A percentile compares a stretch with the other conserved stretches of the same genome.
Conservation (phyloP, 2,329 filamentous ascomycete genomes). For the Diatrype stigma region DNA sequence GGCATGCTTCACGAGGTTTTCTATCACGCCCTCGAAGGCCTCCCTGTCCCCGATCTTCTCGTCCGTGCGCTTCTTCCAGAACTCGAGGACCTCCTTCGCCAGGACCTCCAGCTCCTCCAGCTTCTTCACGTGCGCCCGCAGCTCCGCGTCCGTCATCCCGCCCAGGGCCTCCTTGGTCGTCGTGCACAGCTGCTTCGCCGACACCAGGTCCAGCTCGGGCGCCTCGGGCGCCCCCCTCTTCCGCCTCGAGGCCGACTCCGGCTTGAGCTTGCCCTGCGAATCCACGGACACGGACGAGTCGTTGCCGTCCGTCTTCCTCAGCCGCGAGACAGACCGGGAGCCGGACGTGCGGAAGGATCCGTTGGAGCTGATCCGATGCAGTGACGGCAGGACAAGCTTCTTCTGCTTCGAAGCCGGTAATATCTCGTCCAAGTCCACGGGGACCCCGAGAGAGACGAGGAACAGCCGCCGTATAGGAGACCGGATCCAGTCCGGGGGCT, state of each 20-base stretch:
- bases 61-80: slow-evolving; percentile 83
- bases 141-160: slow-evolving; percentile 74
- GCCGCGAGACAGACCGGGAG: slow-evolving; percentile 42
- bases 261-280: slow-evolving; percentile 49
- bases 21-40: slow-evolving; percentile 93
- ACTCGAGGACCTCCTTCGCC: slow-evolving; percentile 75
- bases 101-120: slow-evolving; percentile 66
- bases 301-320: slow-evolving; percentile 46
- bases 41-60: slow-evolving; percentile 87
- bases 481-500: slow-evolving; percentile 96
- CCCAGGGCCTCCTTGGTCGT: slow-evolving; percentile 80
- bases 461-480: slow-evolving; percentile 93
- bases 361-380: slow-evolving; percentile 41
- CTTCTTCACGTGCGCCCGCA: slow-evolving; percentile 65
- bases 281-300: slow-evolving; percentile 57
- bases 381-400: slow-evolving; percentile 86
- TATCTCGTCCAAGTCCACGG: slow-evolving; percentile 95
- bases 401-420: slow-evolving; percentile 96
- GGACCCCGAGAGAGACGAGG: slow-evolving; percentile 90
- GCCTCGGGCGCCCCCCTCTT: slow-evolving; percentile 60
- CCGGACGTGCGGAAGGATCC: slow-evolving; percentile 54
- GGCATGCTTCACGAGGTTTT: slow-evolving; percentile 90
- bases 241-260: slow-evolving; percentile 33
- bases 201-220: slow-evolving; percentile 74
- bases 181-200: slow-evolving; percentile 71